Evolutionary conservation across 1,284 basidiomycete genomes (phyloP), one percentile per base, ranked within the genome.

Genomic region (Rhodotorula sp.): DNA sequence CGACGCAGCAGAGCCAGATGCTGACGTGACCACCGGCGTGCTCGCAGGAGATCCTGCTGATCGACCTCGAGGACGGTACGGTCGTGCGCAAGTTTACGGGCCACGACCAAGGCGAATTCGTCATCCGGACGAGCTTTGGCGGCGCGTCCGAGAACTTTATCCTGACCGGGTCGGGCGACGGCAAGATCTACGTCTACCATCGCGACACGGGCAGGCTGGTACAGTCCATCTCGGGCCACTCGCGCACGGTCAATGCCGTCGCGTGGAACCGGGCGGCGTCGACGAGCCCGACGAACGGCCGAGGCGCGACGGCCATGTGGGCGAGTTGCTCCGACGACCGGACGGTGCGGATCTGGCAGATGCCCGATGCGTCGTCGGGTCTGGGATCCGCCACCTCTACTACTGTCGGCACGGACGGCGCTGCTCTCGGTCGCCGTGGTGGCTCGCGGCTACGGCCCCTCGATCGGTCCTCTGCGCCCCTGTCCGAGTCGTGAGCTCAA

Each of bases 151-250:
- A 90, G 72, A 91, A 90, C 79, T 96, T 97, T 80, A 87, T 99
- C 62, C 86, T 94, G 68, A 95, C 91, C 78, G 97, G 97, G 43
- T 95, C 92, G 80, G 95, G 98, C 87, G 91, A 97, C 83, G 88
- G 89, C 57, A 90, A 91, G 75, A 89, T 97, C 62, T 97, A 97
- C 82, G 87, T 98, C 31, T 99, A 96, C 94, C 92, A 98, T 81
- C 89, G 91, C 64, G 90, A 92, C 77, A 90, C 90, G 5, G 91
- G 91, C 0, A 84, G 87, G 0, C 85, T 94, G 58, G 85, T 99
- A 39, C 92, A 97, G 81, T 86, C 89, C 34, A 86, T 98, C 2
- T 81, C 86, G 2, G 96, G 95, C 0, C 97, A 99, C 78, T 90
- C 89, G 21, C 81, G 83, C 63, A 93, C 93, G 52, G 95, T 99